These are phyloP conservation scores for Cladosporium colombiae DNA, from an alignment of 2,329 filamentous ascomycete genomes.

Conservation along the genomic window DNA sequence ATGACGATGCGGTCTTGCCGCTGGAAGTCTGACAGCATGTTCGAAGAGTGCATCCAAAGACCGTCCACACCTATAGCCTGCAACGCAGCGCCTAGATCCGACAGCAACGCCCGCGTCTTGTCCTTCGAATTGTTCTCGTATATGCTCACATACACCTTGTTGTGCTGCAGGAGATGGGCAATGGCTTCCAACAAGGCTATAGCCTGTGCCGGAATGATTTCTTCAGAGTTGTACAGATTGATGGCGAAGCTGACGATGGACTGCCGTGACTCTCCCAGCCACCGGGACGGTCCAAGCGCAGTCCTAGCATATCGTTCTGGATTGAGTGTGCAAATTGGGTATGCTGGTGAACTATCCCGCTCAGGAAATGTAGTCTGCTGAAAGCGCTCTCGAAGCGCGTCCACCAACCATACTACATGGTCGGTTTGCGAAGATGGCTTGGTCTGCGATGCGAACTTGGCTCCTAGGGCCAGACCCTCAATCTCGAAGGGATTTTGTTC, in stretches of 20 bases:
- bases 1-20: constrained; percentile 14
- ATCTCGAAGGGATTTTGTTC: neutral
- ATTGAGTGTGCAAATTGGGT: neutral
- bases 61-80: constrained; percentile 16
- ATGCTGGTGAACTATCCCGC: neutral
- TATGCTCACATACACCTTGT: constrained; percentile 18
- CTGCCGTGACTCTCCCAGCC: neutral
- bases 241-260: constrained; percentile 17
- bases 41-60: constrained; percentile 17
- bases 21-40: constrained; percentile 10
- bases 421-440: neutral
- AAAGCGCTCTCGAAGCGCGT: constrained; percentile 9
- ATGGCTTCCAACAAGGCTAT: constrained; percentile 15
- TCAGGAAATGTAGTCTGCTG: neutral
- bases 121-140: constrained; percentile 20
- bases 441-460: neutral
- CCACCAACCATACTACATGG: neutral
- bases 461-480: constrained; percentile 3
- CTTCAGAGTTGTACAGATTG: constrained; percentile 14
- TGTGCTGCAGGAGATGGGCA: constrained; percentile 8
- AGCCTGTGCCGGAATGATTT: constrained; percentile 17
- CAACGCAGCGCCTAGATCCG: constrained; percentile 15
- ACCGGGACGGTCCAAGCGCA: neutral
- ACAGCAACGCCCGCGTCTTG: constrained; percentile 2
- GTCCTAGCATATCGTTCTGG: constrained; percentile 2